phyloP scores from a whole-genome alignment of 306 rosid species.

The Lithocarpus polystachyus region DNA sequence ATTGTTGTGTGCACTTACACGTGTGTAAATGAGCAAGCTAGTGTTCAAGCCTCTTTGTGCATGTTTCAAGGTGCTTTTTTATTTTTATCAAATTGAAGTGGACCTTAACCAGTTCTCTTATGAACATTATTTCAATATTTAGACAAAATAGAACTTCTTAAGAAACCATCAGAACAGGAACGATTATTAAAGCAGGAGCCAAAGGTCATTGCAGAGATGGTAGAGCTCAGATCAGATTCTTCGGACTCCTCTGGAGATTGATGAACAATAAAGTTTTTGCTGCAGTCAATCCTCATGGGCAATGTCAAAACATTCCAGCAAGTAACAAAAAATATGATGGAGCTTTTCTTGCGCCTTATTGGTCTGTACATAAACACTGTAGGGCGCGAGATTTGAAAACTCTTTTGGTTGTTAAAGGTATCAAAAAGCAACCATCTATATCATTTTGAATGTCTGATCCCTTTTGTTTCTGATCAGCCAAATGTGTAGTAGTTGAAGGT shows the following conservation, averaged over 20 bases:
- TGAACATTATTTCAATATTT: slow-evolving; percentile 51
- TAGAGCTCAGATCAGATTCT: slow-evolving; percentile 1
- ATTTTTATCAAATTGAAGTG: slow-evolving; percentile 7
- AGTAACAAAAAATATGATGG: too few species aligned
- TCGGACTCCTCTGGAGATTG: background rate
- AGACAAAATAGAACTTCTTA: slow-evolving; percentile 43
- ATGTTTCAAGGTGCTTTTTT: background rate
- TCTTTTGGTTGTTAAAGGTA: background rate
- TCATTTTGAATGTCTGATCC: background rate
- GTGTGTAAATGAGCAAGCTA: too few species aligned
- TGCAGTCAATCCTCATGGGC: background rate
- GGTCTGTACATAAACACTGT: too few species aligned
- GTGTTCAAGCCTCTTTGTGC: too few species aligned
- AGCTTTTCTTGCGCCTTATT: too few species aligned
- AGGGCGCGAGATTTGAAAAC: background rate
- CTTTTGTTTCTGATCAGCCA: background rate
- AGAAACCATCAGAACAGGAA: slow-evolving; percentile 49
- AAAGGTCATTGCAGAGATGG: slow-evolving; percentile 54
- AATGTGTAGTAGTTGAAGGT: background rate
- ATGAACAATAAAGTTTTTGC: background rate
- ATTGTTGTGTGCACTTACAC: too few species aligned
- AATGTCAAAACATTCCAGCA: too few species aligned
- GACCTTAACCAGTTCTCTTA: slow-evolving; percentile 47
- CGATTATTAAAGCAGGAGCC: slow-evolving; percentile 47
- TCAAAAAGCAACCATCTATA: background rate